Percentiles rank a stretch among this genome's conserved stretches.
Evolutionary conservation across 2,329 filamentous ascomycete genomes (phyloP).

Genomic region (Hymenoscyphus scutula): DNA sequence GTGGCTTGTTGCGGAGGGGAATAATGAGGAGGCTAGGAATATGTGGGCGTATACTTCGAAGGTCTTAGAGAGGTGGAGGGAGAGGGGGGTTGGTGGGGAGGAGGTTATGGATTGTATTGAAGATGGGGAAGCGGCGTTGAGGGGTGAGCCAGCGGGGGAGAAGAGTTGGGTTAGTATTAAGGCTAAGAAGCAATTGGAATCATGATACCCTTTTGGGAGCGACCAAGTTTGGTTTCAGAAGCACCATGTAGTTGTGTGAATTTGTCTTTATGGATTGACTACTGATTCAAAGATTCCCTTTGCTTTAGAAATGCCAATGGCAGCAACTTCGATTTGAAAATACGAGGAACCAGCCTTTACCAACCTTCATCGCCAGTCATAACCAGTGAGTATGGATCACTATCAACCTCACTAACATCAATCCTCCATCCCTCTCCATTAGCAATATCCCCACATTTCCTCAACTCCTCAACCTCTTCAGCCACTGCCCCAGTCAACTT

Average conservation of each 20-base stretch:
- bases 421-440: constrained; percentile 45
- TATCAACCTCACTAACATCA: constrained; percentile 73
- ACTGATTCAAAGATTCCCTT: not conserved
- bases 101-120: constrained; percentile 37
- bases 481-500: constrained; percentile 41
- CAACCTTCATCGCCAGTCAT: not conserved
- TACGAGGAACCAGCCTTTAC: not conserved
- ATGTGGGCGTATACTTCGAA: constrained; percentile 36
- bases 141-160: constrained; percentile 28
- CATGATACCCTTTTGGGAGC: constrained; percentile 18
- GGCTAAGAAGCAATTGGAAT: constrained; percentile 12
- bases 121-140: constrained; percentile 36
- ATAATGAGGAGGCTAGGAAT: constrained; percentile 57
- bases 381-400: constrained; percentile 84
- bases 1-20: constrained; percentile 57
- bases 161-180: constrained; percentile 28
- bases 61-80: constrained; percentile 34
- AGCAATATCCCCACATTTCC: constrained; percentile 28
- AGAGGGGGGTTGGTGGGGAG: constrained; percentile 34
- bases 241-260: not conserved
- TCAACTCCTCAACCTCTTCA: constrained; percentile 5
- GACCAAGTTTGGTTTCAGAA: not conserved
- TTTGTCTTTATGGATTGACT: not conserved
- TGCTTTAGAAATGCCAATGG: not conserved
- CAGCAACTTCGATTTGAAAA: not conserved